Percentiles rank a stretch among this genome's conserved stretches.
phyloP scores from a whole-genome alignment of 2,329 filamentous ascomycete species.

The Canariomyces notabilis region DNA sequence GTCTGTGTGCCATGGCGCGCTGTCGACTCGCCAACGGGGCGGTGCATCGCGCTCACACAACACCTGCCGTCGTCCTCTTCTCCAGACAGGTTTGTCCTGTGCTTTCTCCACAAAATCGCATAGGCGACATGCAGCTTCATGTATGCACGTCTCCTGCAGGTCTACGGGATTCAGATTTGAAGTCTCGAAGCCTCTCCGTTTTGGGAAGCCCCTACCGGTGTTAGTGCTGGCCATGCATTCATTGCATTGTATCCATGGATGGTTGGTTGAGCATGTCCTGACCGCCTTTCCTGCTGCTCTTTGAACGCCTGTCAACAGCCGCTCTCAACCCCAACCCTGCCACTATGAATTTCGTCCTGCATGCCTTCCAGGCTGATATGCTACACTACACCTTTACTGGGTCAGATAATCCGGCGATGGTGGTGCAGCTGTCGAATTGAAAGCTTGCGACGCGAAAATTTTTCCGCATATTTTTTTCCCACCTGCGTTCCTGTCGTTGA shows the following conservation, averaged over 20 bases:
- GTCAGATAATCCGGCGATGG: constrained; percentile 5
- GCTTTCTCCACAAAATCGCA: constrained; percentile 6
- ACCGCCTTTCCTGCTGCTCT: constrained; percentile 20
- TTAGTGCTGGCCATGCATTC: too few relatives aligned
- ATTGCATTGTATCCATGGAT: too few relatives aligned
- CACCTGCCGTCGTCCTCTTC: background rate
- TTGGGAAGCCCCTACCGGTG: background rate
- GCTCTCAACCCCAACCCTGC: constrained; percentile 18
- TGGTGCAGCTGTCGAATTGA: constrained; percentile 15
- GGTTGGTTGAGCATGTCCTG: too few relatives aligned
- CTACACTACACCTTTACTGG: too few relatives aligned
- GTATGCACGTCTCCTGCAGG: constrained; percentile 18
- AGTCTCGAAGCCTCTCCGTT: constrained; percentile 2
- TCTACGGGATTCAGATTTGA: constrained; percentile 7
- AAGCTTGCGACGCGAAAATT: constrained; percentile 12
- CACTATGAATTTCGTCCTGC: constrained; percentile 3
- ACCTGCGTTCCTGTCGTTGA: constrained; percentile 1
- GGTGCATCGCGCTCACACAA: background rate
- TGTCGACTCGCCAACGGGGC: background rate
- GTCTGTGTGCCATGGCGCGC: background rate
- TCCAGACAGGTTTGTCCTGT: background rate
- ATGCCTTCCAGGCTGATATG: too few relatives aligned
- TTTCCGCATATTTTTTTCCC: constrained; percentile 14
- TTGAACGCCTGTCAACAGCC: background rate
- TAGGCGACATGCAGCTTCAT: constrained; percentile 14